Evolutionary conservation across 2,329 filamentous ascomycete species (phyloP).

Genomic region (Madurella mycetomatis): DNA sequence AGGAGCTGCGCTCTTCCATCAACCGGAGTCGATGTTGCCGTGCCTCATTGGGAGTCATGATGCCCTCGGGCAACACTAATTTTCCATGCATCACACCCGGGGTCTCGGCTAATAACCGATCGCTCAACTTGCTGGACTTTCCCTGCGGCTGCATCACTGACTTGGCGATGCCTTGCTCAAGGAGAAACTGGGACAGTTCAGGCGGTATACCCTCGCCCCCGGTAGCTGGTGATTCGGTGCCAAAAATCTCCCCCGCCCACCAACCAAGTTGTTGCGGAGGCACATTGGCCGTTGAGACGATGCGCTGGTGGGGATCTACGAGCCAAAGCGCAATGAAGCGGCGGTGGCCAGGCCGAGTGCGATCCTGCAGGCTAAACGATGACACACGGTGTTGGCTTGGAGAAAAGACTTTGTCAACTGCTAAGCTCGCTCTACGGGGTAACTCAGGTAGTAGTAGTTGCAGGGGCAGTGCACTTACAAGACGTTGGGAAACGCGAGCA

Average conservation of each 20-base stretch:
- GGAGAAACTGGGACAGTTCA: conserved; percentile 20
- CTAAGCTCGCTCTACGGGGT: too few species aligned
- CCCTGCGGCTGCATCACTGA: conserved; percentile 26
- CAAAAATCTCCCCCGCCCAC: conserved; percentile 30
- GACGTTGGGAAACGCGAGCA: conserved; percentile 42
- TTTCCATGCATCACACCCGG: conserved; percentile 22
- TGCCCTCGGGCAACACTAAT: conserved; percentile 15
- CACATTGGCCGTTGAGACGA: conserved; percentile 43
- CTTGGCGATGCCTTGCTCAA: conserved; percentile 30
- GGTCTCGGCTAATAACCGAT: conserved; percentile 28
- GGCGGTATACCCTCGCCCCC: conserved; percentile 14
- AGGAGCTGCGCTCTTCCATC: conserved; percentile 36
- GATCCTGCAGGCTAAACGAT: conserved; percentile 46
- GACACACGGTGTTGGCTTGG: conserved; percentile 45
- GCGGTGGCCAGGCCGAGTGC: conserved; percentile 48
- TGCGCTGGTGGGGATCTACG: conserved; percentile 49
- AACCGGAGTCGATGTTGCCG: conserved; percentile 33
- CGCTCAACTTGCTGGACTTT: conserved; percentile 11
- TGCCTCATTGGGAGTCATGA: conserved; percentile 33
- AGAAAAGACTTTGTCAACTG: not conserved
- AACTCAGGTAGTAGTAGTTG: too few species aligned
- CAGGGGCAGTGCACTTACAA: conserved; percentile 15
- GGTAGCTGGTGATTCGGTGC: conserved; percentile 4
- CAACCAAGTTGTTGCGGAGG: conserved; percentile 37
- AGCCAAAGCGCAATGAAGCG: conserved; percentile 56